Conservation (phyloP, 2,329 filamentous ascomycete genomes). For the Laburnicola sp. region DNA sequence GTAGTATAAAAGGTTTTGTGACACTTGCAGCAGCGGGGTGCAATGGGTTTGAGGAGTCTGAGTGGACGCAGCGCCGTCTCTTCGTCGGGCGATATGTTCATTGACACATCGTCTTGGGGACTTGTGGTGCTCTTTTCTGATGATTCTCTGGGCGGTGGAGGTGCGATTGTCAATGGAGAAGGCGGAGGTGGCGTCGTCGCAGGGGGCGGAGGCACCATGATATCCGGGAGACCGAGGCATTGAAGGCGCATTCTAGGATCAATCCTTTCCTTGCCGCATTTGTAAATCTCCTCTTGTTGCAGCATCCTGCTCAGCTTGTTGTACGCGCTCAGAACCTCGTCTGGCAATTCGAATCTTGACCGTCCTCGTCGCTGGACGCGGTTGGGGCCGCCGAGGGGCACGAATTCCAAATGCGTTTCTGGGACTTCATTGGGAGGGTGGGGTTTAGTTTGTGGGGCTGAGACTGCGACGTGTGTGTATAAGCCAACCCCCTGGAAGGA, state of each 20-base stretch:
- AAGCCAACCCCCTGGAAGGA: background rate
- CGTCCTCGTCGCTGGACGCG: background rate
- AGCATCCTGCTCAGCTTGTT: background rate
- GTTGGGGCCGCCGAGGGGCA: background rate
- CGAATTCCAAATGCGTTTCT: background rate
- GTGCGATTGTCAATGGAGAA: no score
- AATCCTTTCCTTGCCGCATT: background rate
- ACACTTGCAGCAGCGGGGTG: background rate
- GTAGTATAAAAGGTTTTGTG: background rate
- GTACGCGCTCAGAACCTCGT: background rate
- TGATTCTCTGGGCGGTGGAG: background rate
- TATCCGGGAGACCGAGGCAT: background rate
- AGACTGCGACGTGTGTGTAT: slow-evolving; percentile 1
- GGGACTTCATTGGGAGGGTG: background rate
- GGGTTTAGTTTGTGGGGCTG: background rate
- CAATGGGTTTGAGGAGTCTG: background rate
- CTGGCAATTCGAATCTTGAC: background rate
- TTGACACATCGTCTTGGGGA: background rate
- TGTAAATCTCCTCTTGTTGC: background rate
- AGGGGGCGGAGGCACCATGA: background rate
- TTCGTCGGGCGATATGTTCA: background rate
- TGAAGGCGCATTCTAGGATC: background rate
- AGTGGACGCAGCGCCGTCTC: background rate
- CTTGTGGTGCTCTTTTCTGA: no score
- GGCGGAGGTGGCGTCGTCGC: background rate